These are phyloP conservation scores for Penicillium desertorum DNA, from an alignment of 495 filamentous ascomycete species.

Conservation along the genomic window DNA sequence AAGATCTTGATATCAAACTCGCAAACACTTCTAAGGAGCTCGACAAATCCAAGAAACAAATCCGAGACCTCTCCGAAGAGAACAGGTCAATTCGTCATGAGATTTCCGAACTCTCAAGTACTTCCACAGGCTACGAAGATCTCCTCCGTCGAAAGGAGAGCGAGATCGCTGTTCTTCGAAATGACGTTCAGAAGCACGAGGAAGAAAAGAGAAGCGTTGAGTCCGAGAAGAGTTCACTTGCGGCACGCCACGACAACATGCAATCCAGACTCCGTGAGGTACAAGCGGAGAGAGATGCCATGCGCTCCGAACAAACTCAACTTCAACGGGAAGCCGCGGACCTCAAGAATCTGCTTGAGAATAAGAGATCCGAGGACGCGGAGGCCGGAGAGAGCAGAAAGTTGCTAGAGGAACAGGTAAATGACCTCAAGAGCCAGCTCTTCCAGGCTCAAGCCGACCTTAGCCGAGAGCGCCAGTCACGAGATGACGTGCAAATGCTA, in stretches of 20 bases:
- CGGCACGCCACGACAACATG: conserved; percentile 75
- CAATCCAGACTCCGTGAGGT: conserved; percentile 75
- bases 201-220: conserved; percentile 75
- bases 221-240: conserved; percentile 66
- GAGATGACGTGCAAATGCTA: conserved; percentile 91
- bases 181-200: conserved; percentile 76
- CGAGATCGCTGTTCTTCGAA: conserved; percentile 79
- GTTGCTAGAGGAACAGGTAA: conserved; percentile 82
- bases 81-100: conserved; percentile 84
- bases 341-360: conserved; percentile 80
- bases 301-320: conserved; percentile 77
- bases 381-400: conserved; percentile 82
- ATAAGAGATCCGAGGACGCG: conserved; percentile 83
- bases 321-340: conserved; percentile 87
- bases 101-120: conserved; percentile 81
- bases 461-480: conserved; percentile 89
- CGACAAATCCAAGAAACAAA: conserved; percentile 64
- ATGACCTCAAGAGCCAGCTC: conserved; percentile 81
- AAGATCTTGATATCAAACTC: conserved; percentile 87
- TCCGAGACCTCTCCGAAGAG: conserved; percentile 74
- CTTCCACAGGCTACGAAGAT: conserved; percentile 92
- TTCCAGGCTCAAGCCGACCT: conserved; percentile 84
- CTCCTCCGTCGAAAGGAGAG: conserved; percentile 90
- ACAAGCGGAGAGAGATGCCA: conserved; percentile 82
- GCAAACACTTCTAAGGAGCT: conserved; percentile 79